These are phyloP conservation scores for Populus hybrid DNA, from an alignment of 441 rosid species.

Conservation along the genomic window DNA sequence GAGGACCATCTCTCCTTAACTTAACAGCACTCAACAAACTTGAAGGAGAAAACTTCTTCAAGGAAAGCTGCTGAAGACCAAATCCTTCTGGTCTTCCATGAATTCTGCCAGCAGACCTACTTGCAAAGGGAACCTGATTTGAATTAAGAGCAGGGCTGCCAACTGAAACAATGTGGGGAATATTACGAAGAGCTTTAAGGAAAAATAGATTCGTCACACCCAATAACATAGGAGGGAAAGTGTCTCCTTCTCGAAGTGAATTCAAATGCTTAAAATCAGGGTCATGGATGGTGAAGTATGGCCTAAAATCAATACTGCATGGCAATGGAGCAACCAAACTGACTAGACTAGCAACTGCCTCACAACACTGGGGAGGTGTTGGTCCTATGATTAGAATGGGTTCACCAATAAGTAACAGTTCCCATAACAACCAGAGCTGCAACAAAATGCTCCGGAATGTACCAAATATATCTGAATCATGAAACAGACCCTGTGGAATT, in stretches of 20 bases:
- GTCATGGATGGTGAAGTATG: conserved; percentile 95
- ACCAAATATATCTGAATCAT: conserved; percentile 90
- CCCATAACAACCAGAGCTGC: conserved; percentile 97
- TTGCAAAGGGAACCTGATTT: conserved; percentile 48
- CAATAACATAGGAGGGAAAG: conserved; percentile 88
- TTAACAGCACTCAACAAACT: conserved; percentile 76
- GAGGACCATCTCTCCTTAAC: conserved; percentile 91
- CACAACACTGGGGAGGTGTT: conserved; percentile 95
- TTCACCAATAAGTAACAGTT: conserved; percentile 87
- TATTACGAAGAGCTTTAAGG: conserved; percentile 84
- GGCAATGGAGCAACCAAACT: conserved; percentile 89
- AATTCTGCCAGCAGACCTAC: conserved; percentile 62
- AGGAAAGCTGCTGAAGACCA: conserved; percentile 75
- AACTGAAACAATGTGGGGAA: conserved; percentile 91
- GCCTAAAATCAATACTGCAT: conserved; percentile 94
- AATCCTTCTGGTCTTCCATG: conserved; percentile 67
- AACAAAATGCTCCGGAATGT: conserved; percentile 70
- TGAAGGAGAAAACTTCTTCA: conserved; percentile 86
- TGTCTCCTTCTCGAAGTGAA: conserved; percentile 63
- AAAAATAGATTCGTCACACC: conserved; percentile 97
- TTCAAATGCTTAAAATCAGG: conserved; percentile 73
- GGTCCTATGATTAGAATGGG: conserved; percentile 93
- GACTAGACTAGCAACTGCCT: conserved; percentile 95
- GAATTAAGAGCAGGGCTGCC: conserved; percentile 73
- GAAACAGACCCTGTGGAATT: conserved; percentile 94